phyloP scores from a whole-genome alignment of 2,329 filamentous ascomycete species.

The Pezicula rhizophila region DNA sequence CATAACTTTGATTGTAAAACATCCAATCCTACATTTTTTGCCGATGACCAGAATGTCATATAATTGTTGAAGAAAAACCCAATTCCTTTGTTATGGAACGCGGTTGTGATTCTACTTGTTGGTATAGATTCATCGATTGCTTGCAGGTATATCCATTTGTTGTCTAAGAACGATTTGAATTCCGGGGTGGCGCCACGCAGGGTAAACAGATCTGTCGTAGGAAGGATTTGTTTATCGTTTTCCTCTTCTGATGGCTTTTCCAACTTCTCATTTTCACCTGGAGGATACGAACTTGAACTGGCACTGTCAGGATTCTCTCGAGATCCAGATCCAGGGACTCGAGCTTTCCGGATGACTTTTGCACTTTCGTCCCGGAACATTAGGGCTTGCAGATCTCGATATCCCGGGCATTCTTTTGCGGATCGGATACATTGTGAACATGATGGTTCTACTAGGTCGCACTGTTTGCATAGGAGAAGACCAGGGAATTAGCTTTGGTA shows the following conservation, averaged over 20 bases:
- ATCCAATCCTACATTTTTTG: slow-evolving; percentile 11
- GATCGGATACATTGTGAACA: slow-evolving; percentile 50
- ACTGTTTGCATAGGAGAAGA: slow-evolving; percentile 29
- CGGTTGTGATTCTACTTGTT: neutral
- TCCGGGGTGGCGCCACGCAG: neutral
- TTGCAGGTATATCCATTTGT: neutral
- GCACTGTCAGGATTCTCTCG: neutral
- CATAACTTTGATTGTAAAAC: slow-evolving; percentile 11
- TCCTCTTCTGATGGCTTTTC: neutral
- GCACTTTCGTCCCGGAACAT: slow-evolving; percentile 52
- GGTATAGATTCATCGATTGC: neutral
- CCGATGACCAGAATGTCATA: slow-evolving; percentile 3
- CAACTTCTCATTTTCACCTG: too few species aligned
- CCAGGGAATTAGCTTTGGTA: neutral
- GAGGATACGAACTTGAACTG: neutral
- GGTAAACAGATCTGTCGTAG: neutral
- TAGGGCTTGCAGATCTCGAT: slow-evolving; percentile 47
- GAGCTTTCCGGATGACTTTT: slow-evolving; percentile 46
- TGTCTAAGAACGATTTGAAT: neutral
- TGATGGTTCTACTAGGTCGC: slow-evolving; percentile 43
- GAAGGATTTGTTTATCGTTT: neutral
- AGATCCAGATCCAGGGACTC: neutral
- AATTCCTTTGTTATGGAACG: slow-evolving; percentile 11
- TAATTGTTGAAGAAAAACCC: slow-evolving; percentile 21
- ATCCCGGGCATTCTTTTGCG: slow-evolving; percentile 44